Evolutionary conservation across 371 early-diverging fungal species (phyloP), one percentile per base, ranked within the genome.

Genomic region (Mucor piriformis): DNA sequence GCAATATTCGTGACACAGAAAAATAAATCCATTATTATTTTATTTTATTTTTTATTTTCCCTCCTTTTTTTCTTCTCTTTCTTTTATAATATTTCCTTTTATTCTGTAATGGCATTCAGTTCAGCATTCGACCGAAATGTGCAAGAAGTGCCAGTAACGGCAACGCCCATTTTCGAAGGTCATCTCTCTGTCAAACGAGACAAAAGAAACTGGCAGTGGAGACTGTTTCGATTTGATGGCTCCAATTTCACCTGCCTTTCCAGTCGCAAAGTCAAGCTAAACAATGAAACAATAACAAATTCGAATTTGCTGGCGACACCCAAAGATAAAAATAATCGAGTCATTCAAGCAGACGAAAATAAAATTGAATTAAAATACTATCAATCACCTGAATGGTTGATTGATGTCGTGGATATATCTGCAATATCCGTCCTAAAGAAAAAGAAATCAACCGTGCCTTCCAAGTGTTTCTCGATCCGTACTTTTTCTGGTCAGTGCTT

Each of bases 161-260:
- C 70, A 24, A 57, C 66, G 23, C 78, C 76, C 32, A 69, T 81
- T n/a, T 81, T 74, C 49, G 77, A 77, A 52, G 81, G 81, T 24
- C 69, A 76, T 48, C 67, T 81, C 11, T 77, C 72, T 50, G 48
- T 73, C 10, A 57, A 69, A 24, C 70, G 56, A 12, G 74, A 69
- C 3, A 72, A 72, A 44, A 72, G 72, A 35, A 52, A 70, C 42
- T 81, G 81, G 81, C 67, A 70, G 37, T 72, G 76, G 71, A 70
- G 76, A 12, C 50, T 81, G 25, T 81, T 81, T 72, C 72, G 81
- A 54, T 81, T 81, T 62, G 81, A 81, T 37, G 81, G 81, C 11
- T 69, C 72, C 0, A 54, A 57, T 3, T 77, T 80, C 15, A 77
- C 76, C 18, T 80, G 81, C 49, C 44, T 80, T 13, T 74, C 75